Conservation (phyloP, 2,329 filamentous ascomycete genomes). For the Escovopsis weberi region DNA sequence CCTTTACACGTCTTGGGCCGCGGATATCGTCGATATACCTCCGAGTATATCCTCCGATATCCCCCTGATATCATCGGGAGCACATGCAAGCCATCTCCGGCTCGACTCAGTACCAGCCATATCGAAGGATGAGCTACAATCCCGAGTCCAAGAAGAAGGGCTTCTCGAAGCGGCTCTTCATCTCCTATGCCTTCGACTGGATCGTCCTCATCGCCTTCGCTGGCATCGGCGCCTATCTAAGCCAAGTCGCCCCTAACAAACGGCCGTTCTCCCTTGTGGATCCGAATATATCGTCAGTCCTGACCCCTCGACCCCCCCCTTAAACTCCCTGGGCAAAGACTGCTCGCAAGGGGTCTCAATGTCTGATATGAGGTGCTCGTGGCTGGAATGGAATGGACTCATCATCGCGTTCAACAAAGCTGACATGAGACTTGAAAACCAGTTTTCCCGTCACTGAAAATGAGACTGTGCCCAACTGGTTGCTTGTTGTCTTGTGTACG, state of each 20-base stretch:
- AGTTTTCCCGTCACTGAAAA: conserved; percentile 55
- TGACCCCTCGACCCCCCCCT: neutral
- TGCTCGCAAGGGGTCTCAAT: no score
- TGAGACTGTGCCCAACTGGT: conserved; percentile 56
- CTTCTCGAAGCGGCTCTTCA: conserved; percentile 24
- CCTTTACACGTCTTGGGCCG: no score
- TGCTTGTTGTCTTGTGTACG: conserved; percentile 50
- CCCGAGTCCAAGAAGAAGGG: conserved; percentile 8
- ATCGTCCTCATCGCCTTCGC: conserved; percentile 46
- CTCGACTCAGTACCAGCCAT: conserved; percentile 3
- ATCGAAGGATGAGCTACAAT: conserved; percentile 15
- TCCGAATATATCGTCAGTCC: conserved; percentile 51
- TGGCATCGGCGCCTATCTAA: conserved; percentile 43
- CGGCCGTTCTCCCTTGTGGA: conserved; percentile 59
- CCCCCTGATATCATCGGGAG: neutral
- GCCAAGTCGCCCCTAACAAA: conserved; percentile 46
- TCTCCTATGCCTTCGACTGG: conserved; percentile 68
- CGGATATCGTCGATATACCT: no score
- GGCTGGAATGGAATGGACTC: neutral
- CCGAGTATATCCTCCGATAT: neutral
- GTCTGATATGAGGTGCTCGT: no score
- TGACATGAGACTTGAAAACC: neutral
- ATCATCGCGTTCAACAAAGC: conserved; percentile 3
- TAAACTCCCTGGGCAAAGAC: neutral
- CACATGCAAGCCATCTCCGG: no score